Percentiles rank a stretch among this genome's conserved stretches.
These are phyloP conservation scores for Albizia julibrissin DNA, from an alignment of 306 rosid species.

Conservation along the genomic window DNA sequence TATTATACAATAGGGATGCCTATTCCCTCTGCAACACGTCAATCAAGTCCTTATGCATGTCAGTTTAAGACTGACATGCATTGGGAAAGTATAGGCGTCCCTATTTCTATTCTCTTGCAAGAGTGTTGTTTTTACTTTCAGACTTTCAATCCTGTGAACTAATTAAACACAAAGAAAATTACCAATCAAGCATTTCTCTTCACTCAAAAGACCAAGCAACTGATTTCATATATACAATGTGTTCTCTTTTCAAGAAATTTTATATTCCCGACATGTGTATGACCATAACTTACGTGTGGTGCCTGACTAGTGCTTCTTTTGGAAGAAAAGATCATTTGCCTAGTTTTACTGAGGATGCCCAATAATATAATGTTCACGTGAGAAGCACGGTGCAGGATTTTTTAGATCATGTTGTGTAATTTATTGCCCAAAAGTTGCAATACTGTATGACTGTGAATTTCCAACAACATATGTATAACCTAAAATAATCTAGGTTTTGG, in stretches of 20 bases:
- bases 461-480: not conserved
- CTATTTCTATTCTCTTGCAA: too few species aligned
- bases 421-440: not conserved
- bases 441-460: not conserved
- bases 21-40: too few species aligned
- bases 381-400: not conserved
- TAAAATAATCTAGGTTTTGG: not conserved
- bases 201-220: not conserved
- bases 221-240: not conserved
- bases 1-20: too few species aligned
- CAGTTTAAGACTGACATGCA: too few species aligned
- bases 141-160: conserved; percentile 54
- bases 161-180: not conserved
- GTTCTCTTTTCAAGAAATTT: not conserved
- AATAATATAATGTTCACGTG: not conserved
- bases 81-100: too few species aligned
- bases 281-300: not conserved
- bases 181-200: not conserved
- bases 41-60: too few species aligned
- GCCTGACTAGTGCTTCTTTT: not conserved
- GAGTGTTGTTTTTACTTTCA: conserved; percentile 54
- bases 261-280: not conserved
- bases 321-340: not conserved
- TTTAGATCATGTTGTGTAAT: not conserved
- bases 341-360: not conserved